A percentile compares a stretch with the other conserved stretches of the same genome.
These are phyloP conservation scores for Cercis canadensis DNA, from an alignment of 306 rosid genomes.

Conservation along the genomic window DNA sequence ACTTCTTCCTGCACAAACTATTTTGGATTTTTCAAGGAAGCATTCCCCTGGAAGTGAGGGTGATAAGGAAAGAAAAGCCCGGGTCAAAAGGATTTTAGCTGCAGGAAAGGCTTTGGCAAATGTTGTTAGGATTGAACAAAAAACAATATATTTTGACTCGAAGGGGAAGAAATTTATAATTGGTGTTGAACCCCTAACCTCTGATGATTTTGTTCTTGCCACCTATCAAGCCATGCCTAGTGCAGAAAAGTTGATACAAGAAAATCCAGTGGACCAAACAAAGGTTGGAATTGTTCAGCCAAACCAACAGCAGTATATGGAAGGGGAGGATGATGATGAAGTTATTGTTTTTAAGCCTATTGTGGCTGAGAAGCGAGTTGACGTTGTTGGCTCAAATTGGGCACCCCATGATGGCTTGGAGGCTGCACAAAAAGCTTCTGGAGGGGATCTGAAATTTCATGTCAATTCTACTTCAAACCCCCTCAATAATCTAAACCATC, in stretches of 20 bases:
- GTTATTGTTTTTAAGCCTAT: constrained; percentile 93
- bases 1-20: constrained; percentile 87
- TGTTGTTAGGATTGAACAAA: constrained; percentile 69
- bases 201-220: constrained; percentile 50
- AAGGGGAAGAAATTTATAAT: constrained; percentile 70
- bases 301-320: constrained; percentile 52
- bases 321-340: constrained; percentile 92
- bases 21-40: constrained; percentile 93
- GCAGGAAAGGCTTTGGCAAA: constrained; percentile 87
- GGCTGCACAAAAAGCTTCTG: constrained; percentile 49
- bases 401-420: constrained; percentile 48
- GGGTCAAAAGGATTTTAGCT: constrained; percentile 77
- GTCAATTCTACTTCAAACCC: constrained; percentile 39
- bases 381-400: constrained; percentile 46
- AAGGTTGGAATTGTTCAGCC: constrained; percentile 44
- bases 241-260: constrained; percentile 49
- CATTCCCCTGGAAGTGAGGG: constrained; percentile 71
- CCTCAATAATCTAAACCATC: constrained; percentile 47
- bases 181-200: constrained; percentile 60
- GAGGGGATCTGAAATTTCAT: constrained; percentile 47
- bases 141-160: constrained; percentile 62
- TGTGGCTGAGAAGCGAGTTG: constrained; percentile 69
- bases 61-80: constrained; percentile 75
- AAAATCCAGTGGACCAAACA: constrained; percentile 47
- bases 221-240: constrained; percentile 43